phyloP scores from a whole-genome alignment of 345 rosid genomes.

The Bruguiera parviflora region DNA sequence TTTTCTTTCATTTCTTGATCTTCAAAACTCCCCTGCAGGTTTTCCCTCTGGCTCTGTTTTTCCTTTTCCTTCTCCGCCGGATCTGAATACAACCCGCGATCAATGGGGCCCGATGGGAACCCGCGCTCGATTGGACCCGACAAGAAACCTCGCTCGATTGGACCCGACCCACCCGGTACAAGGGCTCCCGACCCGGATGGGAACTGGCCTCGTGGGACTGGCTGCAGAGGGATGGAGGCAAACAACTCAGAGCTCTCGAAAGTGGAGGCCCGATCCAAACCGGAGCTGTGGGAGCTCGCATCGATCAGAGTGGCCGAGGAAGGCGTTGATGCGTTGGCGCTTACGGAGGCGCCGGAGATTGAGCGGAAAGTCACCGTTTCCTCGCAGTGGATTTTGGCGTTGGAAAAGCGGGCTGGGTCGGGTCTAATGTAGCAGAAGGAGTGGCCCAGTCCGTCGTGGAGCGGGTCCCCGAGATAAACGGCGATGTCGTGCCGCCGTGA shows the following conservation, averaged over 20 bases:
- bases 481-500: conserved; percentile 43
- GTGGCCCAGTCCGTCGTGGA: conserved; percentile 86
- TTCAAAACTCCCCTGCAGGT: conserved; percentile 52
- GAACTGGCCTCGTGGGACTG: conserved; percentile 51
- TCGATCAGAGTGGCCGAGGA: conserved; percentile 67
- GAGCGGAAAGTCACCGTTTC: conserved; percentile 75
- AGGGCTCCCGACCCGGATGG: not conserved
- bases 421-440: conserved; percentile 94
- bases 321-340: conserved; percentile 87
- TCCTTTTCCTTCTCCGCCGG: conserved; percentile 35
- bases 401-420: conserved; percentile 50
- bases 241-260: conserved; percentile 87
- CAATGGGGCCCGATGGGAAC: conserved; percentile 17
- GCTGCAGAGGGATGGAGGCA: conserved; percentile 81
- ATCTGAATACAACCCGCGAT: conserved; percentile 33
- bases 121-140: conserved; percentile 94
- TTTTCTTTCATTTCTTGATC: conserved; percentile 13
- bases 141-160: conserved; percentile 72
- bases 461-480: conserved; percentile 40
- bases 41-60: conserved; percentile 22
- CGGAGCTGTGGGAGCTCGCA: conserved; percentile 39
- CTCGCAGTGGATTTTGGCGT: conserved; percentile 66
- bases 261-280: conserved; percentile 66
- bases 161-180: conserved; percentile 35
- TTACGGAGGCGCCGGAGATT: conserved; percentile 93